phyloP scores from a whole-genome alignment of 2,329 filamentous ascomycete species.

The Aspergillus aculeatus region DNA sequence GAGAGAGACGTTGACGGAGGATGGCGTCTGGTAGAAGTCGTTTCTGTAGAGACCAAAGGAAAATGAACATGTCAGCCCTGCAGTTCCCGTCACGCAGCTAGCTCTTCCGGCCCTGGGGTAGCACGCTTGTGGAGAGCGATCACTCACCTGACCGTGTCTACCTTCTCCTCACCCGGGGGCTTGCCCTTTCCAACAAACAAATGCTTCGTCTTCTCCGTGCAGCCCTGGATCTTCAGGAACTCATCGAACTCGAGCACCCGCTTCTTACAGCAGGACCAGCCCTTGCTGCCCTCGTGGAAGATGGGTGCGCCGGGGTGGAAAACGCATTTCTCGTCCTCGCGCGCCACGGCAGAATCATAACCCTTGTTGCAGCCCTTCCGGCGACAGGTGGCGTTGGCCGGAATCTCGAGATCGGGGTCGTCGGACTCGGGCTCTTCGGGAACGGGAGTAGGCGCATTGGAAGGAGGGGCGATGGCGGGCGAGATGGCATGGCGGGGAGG shows the following conservation, averaged over 20 bases:
- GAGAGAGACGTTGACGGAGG: conserved; percentile 81
- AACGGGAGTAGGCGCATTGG: conserved; percentile 34
- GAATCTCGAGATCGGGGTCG: conserved; percentile 71
- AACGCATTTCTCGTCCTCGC: conserved; percentile 74
- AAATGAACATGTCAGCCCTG: background rate
- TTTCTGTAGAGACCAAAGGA: conserved; percentile 49
- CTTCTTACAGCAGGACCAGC: conserved; percentile 94
- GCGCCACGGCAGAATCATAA: conserved; percentile 59
- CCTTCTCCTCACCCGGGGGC: conserved; percentile 67
- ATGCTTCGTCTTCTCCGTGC: conserved; percentile 76
- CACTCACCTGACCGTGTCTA: conserved; percentile 72
- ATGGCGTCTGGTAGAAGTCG: conserved; percentile 93
- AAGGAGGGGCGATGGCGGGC: conserved; percentile 32
- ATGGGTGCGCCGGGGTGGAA: conserved; percentile 88
- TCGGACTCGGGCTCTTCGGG: conserved; percentile 79
- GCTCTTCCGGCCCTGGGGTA: no score
- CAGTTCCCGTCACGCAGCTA: background rate
- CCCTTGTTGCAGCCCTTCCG: conserved; percentile 69
- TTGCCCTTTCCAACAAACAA: conserved; percentile 77
- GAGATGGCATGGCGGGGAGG: conserved; percentile 23
- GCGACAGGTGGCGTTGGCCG: conserved; percentile 72
- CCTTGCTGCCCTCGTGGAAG: conserved; percentile 98
- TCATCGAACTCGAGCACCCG: conserved; percentile 95
- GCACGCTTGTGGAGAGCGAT: no score
- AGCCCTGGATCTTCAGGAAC: conserved; percentile 94